Conservation (phyloP, 1,139 yeast species). For the Blastobotrys capitulatus region DNA sequence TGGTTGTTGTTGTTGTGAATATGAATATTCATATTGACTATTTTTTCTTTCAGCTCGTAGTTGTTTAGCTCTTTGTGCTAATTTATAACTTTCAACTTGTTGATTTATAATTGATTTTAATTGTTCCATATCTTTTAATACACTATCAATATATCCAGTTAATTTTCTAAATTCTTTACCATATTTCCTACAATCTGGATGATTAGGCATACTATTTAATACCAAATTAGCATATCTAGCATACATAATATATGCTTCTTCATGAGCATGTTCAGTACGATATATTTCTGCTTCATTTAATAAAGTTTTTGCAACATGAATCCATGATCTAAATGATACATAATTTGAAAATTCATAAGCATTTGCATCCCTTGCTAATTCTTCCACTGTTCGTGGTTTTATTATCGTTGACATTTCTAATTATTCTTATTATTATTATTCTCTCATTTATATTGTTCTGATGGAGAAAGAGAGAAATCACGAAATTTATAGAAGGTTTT, state of each 20-base stretch:
- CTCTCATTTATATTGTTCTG: not conserved
- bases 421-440: not conserved
- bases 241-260: constrained; percentile 46
- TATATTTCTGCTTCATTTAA: constrained; percentile 43
- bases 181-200: constrained; percentile 35
- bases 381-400: constrained; percentile 24
- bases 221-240: constrained; percentile 46
- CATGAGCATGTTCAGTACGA: constrained; percentile 36
- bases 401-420: not conserved
- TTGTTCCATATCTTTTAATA: constrained; percentile 38
- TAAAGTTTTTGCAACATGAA: constrained; percentile 40
- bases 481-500: too few species aligned
- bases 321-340: constrained; percentile 42
- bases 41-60: not conserved
- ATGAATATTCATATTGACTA: not conserved
- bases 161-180: constrained; percentile 25
- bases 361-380: constrained; percentile 40
- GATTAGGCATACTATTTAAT: constrained; percentile 40
- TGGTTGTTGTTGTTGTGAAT: not conserved
- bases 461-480: too few species aligned
- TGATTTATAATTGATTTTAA: constrained; percentile 34
- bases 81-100: constrained; percentile 29
- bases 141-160: constrained; percentile 12
- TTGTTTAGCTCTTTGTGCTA: constrained; percentile 5
- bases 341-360: constrained; percentile 40